Evolutionary conservation across 768 basidiomycete genomes (phyloP), one percentile per base, ranked within the genome.

Genomic region (Pleurotus pulmonarius): DNA sequence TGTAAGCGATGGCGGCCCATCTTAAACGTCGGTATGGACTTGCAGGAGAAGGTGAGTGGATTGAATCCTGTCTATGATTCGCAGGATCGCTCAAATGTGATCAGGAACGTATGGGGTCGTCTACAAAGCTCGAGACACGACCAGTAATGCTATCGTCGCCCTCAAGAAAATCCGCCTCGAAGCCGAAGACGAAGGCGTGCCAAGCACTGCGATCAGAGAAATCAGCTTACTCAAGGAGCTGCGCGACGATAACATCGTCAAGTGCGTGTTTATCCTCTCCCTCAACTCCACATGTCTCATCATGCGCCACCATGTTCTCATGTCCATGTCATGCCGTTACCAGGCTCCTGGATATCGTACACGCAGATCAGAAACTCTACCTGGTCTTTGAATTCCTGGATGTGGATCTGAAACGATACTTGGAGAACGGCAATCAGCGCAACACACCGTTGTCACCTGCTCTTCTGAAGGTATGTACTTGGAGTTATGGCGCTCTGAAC

Each of bases 81-180:
- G 29, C 8, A 11, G 9, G 29, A 38, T 54, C 52, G 45, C 26
- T 59, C 56, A 55, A 53, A 22, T 34, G 57, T 49, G 51, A 24
- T 59, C 56, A 98, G 96, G 96, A 63, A 98, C 96, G 22, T 98
- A 98, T 63, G 96, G 96, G 56, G 96, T 98, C 53, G 96, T 98
- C 18, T 98, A 98, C 82, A 97, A 98, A 72, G 96, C 96, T 39
- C 83, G 86, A 61, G 95, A 98, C 69, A 73, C 84, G 59, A 80
- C 73, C 46, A 88, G 82, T 5, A 89, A 89, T 68, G 73, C 85
- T 62, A 86, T 98, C 62, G 97, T 99, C 52, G 97, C 97, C 20
- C 78, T 98, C 61, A 99, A 99, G 85, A 99, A 99, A 81, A 98
- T 99, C 68, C 78, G 97, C 41, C 84, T 99, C 24, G 97, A 98